A percentile compares a stretch with the other conserved stretches of the same genome.
These are phyloP conservation scores for Phytophthora pistaciae DNA, from an alignment of 352 stramenopile species.

Conservation along the genomic window DNA sequence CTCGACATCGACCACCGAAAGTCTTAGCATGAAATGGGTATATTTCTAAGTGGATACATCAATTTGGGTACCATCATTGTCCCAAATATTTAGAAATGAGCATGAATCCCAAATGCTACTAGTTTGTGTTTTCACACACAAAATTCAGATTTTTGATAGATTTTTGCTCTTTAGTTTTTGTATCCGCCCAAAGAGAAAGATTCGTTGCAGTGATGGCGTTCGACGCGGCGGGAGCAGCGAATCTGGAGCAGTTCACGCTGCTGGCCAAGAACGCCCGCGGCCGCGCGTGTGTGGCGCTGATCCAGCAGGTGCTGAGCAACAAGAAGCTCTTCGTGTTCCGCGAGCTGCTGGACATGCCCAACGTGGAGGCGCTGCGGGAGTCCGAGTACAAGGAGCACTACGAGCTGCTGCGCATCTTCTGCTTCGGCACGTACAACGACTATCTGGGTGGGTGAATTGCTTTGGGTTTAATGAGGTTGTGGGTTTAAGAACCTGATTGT, in stretches of 20 bases:
- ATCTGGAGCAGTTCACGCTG: slow-evolving; percentile 94
- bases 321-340: slow-evolving; percentile 95
- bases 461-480: not conserved
- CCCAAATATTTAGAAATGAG: too few relatives aligned
- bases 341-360: slow-evolving; percentile 92
- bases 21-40: too few relatives aligned
- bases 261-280: slow-evolving; percentile 92
- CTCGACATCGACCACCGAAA: too few relatives aligned
- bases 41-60: too few relatives aligned
- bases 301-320: slow-evolving; percentile 93
- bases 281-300: slow-evolving; percentile 91
- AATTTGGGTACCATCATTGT: too few relatives aligned
- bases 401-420: slow-evolving; percentile 90
- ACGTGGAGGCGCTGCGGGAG: slow-evolving; percentile 83
- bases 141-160: too few relatives aligned
- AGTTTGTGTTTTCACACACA: not conserved
- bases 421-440: slow-evolving; percentile 89
- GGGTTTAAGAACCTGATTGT: slow-evolving; percentile 1
- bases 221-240: slow-evolving; percentile 69
- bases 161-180: slow-evolving; percentile 6
- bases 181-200: slow-evolving; percentile 5
- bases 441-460: slow-evolving; percentile 69
- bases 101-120: too few relatives aligned
- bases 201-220: slow-evolving; percentile 55
- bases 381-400: slow-evolving; percentile 85